phyloP scores from a whole-genome alignment of 495 filamentous ascomycete genomes.

The Hypoxylon trugodes region DNA sequence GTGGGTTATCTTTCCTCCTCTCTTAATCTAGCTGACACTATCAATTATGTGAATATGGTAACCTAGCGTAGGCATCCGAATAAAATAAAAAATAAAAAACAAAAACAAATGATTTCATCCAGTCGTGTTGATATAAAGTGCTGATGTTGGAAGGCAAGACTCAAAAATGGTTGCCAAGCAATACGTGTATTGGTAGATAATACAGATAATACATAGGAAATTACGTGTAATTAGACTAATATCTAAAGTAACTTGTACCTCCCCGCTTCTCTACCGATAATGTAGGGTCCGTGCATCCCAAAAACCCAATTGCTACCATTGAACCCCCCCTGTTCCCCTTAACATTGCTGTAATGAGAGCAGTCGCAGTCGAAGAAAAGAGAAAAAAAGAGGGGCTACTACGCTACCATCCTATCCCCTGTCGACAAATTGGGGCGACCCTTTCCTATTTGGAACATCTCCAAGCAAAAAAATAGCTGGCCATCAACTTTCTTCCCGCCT shows the following conservation, averaged over 20 bases:
- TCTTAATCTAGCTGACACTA: too few relatives aligned
- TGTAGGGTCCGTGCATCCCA: constrained; percentile 23
- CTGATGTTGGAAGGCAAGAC: too few relatives aligned
- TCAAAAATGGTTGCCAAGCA: constrained; percentile 30
- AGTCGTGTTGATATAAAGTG: too few relatives aligned
- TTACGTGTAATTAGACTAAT: constrained; percentile 24
- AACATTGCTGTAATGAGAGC: neutral
- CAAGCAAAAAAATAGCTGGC: constrained; percentile 39
- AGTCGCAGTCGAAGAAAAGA: constrained; percentile 1
- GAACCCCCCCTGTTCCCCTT: neutral
- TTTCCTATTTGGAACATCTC: constrained; percentile 35
- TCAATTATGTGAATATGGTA: too few relatives aligned
- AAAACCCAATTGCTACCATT: neutral
- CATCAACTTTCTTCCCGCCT: constrained; percentile 23
- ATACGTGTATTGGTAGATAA: constrained; percentile 15
- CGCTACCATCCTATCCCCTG: constrained; percentile 7
- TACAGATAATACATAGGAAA: neutral
- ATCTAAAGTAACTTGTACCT: neutral
- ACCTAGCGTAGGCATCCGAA: too few relatives aligned
- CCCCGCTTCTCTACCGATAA: constrained; percentile 12
- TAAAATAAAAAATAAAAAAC: too few relatives aligned
- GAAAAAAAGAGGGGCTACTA: constrained; percentile 32
- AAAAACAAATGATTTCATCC: too few relatives aligned
- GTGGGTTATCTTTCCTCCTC: too few relatives aligned
- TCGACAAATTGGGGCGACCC: constrained; percentile 25